Conservation (phyloP, 106 monocot species). For the Hemerocallis citrina region DNA sequence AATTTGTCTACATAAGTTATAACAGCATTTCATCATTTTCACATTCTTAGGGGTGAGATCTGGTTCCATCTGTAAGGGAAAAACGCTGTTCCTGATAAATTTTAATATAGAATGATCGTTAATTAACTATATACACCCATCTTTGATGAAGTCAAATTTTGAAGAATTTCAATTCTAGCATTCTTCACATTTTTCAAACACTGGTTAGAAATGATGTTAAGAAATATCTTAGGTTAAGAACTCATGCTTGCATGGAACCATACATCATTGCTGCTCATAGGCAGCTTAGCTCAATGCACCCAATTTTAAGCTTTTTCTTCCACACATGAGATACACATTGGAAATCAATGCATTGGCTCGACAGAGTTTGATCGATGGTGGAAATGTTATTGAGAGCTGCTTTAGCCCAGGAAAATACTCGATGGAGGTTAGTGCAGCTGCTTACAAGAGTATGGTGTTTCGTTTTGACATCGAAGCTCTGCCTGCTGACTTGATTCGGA, state of each 20-base stretch:
- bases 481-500: slow-evolving; percentile 56
- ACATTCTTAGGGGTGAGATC: too few relatives aligned
- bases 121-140: neutral
- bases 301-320: slow-evolving; percentile 62
- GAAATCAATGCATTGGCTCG: slow-evolving; percentile 73
- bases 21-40: too few relatives aligned
- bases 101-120: too few relatives aligned
- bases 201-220: neutral
- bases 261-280: slow-evolving; percentile 74
- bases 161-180: neutral
- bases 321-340: slow-evolving; percentile 84
- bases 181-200: neutral
- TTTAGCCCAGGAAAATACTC: slow-evolving; percentile 56
- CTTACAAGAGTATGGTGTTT: slow-evolving; percentile 62
- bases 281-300: slow-evolving; percentile 79
- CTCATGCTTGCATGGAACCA: slow-evolving; percentile 75
- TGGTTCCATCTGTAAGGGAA: too few relatives aligned
- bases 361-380: slow-evolving; percentile 52
- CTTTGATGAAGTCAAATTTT: neutral
- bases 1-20: too few relatives aligned
- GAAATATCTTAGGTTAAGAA: slow-evolving; percentile 51
- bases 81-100: too few relatives aligned
- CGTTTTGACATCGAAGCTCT: slow-evolving; percentile 65
- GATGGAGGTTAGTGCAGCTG: slow-evolving; percentile 64
- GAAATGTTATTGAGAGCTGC: slow-evolving; percentile 40